Conservation (phyloP, 257 asterid genomes). For the Osmanthus fragrans region DNA sequence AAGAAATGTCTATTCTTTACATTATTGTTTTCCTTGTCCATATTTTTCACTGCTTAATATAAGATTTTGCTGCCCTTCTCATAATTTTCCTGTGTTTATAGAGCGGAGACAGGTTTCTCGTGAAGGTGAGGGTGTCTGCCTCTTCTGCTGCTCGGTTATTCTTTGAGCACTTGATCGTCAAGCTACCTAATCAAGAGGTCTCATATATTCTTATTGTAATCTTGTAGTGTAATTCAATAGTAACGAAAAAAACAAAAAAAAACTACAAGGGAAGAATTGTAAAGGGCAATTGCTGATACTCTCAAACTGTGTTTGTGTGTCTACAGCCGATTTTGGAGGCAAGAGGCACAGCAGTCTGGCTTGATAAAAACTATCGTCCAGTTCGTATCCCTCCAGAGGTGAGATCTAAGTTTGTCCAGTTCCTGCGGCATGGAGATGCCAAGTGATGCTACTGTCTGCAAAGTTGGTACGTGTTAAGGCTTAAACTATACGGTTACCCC, state of each 20-base stretch:
- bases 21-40: neutral
- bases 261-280: neutral
- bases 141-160: slow-evolving; percentile 76
- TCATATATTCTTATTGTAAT: neutral
- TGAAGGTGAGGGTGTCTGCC: slow-evolving; percentile 66
- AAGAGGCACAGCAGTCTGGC: slow-evolving; percentile 79
- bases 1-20: neutral
- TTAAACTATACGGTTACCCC: neutral
- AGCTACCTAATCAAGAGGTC: slow-evolving; percentile 76
- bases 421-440: slow-evolving; percentile 50
- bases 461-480: neutral
- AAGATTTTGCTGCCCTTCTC: slow-evolving; percentile 14
- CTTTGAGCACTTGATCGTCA: slow-evolving; percentile 77
- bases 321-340: slow-evolving; percentile 85
- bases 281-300: slow-evolving; percentile 16
- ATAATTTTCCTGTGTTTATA: slow-evolving; percentile 23
- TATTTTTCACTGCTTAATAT: neutral
- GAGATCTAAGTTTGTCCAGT: slow-evolving; percentile 62
- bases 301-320: neutral
- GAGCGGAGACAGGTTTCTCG: slow-evolving; percentile 85
- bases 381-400: slow-evolving; percentile 71
- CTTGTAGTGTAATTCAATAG: neutral
- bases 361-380: slow-evolving; percentile 82
- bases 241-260: neutral
- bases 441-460: slow-evolving; percentile 26